Conservation (phyloP, 2,329 filamentous ascomycete species). For the Verticillium dahliae region DNA sequence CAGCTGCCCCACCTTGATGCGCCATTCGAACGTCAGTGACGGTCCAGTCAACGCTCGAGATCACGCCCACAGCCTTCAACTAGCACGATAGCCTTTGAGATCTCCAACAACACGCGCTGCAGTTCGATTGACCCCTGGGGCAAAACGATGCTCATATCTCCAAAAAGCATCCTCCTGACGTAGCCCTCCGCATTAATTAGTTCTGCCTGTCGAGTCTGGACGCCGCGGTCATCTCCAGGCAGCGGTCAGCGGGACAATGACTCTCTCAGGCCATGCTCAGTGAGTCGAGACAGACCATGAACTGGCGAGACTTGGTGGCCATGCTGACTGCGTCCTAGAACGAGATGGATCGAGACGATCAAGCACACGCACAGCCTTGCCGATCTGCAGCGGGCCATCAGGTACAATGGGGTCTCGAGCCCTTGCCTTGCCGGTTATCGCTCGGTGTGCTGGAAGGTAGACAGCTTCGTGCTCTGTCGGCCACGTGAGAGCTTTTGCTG, state of each 20-base stretch:
- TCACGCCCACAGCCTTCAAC: background rate
- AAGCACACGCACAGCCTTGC: constrained; percentile 48
- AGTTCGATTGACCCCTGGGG: background rate
- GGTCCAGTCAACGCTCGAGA: background rate
- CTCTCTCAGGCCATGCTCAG: background rate
- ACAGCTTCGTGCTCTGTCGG: no score
- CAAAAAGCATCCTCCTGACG: background rate
- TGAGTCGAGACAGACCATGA: background rate
- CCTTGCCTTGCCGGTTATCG: constrained; percentile 68
- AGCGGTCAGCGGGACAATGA: background rate
- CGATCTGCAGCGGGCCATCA: constrained; percentile 60
- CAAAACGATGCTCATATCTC: background rate
- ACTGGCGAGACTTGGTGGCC: background rate
- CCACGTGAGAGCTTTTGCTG: background rate
- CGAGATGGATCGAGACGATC: constrained; percentile 62
- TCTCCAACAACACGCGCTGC: background rate
- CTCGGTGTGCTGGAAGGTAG: constrained; percentile 88
- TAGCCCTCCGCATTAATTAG: background rate
- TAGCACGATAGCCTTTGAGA: background rate
- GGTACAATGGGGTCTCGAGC: constrained; percentile 49
- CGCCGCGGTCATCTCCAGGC: background rate
- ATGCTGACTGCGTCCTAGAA: constrained; percentile 30
- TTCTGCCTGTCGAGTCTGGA: no score
- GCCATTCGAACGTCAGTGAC: background rate
- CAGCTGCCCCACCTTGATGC: background rate